Evolutionary conservation across 129 eudicot genomes (phyloP).

Genomic region (Saposhnikovia divaricata): DNA sequence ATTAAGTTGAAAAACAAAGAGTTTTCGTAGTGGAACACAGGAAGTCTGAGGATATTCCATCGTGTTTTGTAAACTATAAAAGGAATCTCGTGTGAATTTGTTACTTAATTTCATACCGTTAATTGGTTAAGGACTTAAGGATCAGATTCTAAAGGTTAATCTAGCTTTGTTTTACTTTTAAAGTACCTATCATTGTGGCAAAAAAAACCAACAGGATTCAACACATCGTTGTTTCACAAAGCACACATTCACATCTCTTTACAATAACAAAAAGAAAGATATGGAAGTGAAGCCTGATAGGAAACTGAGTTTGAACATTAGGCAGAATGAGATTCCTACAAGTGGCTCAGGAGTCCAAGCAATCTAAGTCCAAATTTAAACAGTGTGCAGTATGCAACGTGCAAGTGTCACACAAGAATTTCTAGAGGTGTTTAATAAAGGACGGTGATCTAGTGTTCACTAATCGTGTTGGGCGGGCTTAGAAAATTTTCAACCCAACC

Average conservation of each 20-base stretch:
- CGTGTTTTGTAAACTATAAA: not conserved
- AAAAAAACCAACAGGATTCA: not conserved
- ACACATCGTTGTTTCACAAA: not conserved
- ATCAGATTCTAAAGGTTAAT: not conserved
- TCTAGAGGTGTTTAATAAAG: too few relatives aligned
- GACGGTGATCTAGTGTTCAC: too few relatives aligned
- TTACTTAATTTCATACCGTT: not conserved
- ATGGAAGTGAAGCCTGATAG: not conserved
- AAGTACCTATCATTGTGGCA: not conserved
- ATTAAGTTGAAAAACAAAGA: not conserved
- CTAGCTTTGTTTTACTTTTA: not conserved
- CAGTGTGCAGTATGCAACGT: not conserved
- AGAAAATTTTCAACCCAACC: too few relatives aligned
- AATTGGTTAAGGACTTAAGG: not conserved
- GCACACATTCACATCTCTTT: not conserved
- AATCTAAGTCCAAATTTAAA: not conserved
- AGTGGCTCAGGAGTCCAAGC: not conserved
- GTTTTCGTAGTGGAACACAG: not conserved
- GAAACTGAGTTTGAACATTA: not conserved
- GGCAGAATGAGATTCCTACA: constrained; percentile 7
- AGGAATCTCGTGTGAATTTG: not conserved
- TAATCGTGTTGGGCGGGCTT: too few relatives aligned
- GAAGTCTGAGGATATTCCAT: not conserved
- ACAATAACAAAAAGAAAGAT: not conserved
- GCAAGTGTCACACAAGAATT: too few relatives aligned